Evolutionary conservation across 2,329 filamentous ascomycete genomes (phyloP), one percentile per base, ranked within the genome.

Genomic region (Chrysoporthe puriensis): DNA sequence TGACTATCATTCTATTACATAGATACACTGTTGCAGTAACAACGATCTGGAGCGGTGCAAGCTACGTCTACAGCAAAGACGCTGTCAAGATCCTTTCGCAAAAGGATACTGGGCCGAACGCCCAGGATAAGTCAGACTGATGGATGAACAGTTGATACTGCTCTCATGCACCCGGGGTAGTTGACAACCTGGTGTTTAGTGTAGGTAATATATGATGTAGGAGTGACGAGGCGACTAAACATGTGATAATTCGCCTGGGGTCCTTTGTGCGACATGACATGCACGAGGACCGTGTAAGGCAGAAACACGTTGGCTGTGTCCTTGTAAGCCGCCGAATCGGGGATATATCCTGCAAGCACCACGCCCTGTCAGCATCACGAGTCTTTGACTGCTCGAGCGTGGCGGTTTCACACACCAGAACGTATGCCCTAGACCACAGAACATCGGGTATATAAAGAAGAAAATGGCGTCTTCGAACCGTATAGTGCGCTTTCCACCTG

Each of bases 1-100:
- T 60, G 57, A 43, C 57, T 36, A 9, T n/a, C n/a, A 21, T 52
- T 70, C 34, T 56, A 6, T 34, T 34, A 2, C 13, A 26, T 72
- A 95, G 92, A 75, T 95, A 92, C 73, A 79, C 96, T 16, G 95
- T 99, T 2, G 94, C 94, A 0, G 87, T 85, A 0, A 99, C 96
- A 4, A 99, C 96, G 0, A 80, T 97, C 6, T 98, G 94, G 92
- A 97, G 94, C 70, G 96, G 96, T 8, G 84, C 94, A 16, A 97
- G 94, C 78, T 99, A 99, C 77, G 85, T 97, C 7, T 96, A 91
- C 77, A 92, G 89, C 72, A 97, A 96, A 77, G 91, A 97, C 73
- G 95, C 94, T 0, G 94, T 98, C 43, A 96, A 91, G 78, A 97
- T 98, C 66, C 77, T 98, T 54, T 78, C 79, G 0, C 74, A 79